Base-by-base conservation (phyloP, 2,329 filamentous ascomycete species). In the Ophiostoma montium region DNA sequence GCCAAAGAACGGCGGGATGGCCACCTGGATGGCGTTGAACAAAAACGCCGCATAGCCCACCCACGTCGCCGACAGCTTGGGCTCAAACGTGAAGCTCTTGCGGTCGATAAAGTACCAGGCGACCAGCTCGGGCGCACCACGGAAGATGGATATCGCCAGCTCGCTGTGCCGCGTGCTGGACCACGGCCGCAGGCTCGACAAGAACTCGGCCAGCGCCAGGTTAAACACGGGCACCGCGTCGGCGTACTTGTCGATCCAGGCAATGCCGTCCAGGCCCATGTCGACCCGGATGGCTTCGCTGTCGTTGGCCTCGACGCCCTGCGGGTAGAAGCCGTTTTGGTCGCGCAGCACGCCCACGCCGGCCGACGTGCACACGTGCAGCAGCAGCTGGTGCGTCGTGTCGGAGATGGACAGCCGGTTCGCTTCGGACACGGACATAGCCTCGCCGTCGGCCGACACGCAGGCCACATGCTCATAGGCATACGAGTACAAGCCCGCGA, bases 51-150 rank as follows among this genome's bases (percentile, higher is more conserved):
- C 87, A 61, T 94, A 95, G 38, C 90, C 89, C 56, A 96, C 85
- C 92, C 92, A 98, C 0, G 88, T 92, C 41, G 88, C 82, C 3
- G 88, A 92, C 5, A 94, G 72, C 60, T 95, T 96, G 0, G 92
- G 89, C 38, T 96, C 89, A 54, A 94, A 87, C 0, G 82, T 78
- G 58, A 96, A 92, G 48, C 82, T 77, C 52, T 76, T 80, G 60
- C 87, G 89, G 60, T 78, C 81, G 39, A 80, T 71, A 60, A 95
- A 96, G 62, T 94, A 98, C 58, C 88, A 81, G 39, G 87, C 84
- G 1, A 94, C 77, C 3, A 96, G 72, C 64, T 96, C 92, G 1
- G 94, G 90, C 0, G 84, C 86, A 8, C 78, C 77, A 53, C 72
- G 73, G 60, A 98, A 94, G 32, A 94, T 87, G 3, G 81, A 73